Evolutionary conservation across 495 filamentous ascomycete species (phyloP), one percentile per base, ranked within the genome.

Genomic region (Trichoderma gamsii): DNA sequence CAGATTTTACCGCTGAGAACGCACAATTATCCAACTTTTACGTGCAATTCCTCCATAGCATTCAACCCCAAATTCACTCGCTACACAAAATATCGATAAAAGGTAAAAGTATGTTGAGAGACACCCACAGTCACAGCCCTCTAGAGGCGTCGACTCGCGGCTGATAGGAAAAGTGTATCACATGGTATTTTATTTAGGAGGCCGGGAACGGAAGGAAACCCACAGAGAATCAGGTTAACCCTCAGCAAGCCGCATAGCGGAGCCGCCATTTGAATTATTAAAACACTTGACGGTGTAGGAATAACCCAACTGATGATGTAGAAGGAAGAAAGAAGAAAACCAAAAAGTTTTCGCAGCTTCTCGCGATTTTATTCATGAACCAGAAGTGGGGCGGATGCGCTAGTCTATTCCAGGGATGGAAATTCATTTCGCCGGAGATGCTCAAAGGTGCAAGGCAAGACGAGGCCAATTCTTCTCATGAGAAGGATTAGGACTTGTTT

Each of bases 131-230:
- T 68, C 72, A 68, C 72, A 71, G 65, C 71, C 72, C 73, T 73
- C 70, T 65, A 35, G 66, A 73, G 69, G 64, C 70, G 72, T 38
- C 71, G 70, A 69, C 71, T 72, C 70, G 70, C 67, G 70, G 67
- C 67, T 68, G 67, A 51, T 68, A 64, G 59, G 67, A 51, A 68
- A 74, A 74, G 69, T 73, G 75, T 46, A 61, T 65, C 71, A 66
- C 71, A 63, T 69, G 65, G 65, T 21, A 29, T 44, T 76, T 72
- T 13, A 16, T 77, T 67, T 72, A 69, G 75, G 75, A 71, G 75
- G 75, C 75, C 72, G 75, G 75, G 75, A 77, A 77, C 75, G 75
- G 75, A 77, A 75, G 75, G 70, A 73, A 69, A 76, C 73, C 68
- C 75, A 77, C 72, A 35, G 71, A 67, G 66, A 70, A 68, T 49